Evolutionary conservation across 768 basidiomycete genomes (phyloP), one percentile per base, ranked within the genome.

Genomic region (Rhodotorula kratochvilovae): DNA sequence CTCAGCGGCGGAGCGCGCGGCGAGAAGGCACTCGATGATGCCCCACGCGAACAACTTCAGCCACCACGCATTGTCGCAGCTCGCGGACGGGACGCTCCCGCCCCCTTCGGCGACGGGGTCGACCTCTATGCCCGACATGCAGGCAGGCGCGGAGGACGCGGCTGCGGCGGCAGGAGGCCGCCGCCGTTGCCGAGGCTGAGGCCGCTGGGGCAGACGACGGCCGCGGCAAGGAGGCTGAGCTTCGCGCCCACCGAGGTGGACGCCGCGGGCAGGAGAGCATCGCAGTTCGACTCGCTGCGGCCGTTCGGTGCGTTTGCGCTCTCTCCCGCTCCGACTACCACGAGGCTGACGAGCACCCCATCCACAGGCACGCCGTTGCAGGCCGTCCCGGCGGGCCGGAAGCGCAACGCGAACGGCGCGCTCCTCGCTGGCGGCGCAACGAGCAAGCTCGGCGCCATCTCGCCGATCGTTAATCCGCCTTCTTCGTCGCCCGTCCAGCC

Each of bases 321-420:
- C 35, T 11, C 16, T 3, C 11, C 17, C 25, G 48, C 25, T 8
- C 11, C 23, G 11, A 5, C 7, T 5, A 23, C 23, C 25, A 11
- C 23, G 7, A 19, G 8, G 23, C 25, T 23, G 4, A 27, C 48
- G 45, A 21, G 8, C 21, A 8, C 2, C 25, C 11, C 48, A 23
- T 10, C 3, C 25, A 1, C 61, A 71, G 70, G 61, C 5, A 67
- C 70, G 1, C 70, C 66, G 3, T 21, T 59, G 1, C 58, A 59
- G 23, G 31, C 39, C 19, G 27, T 50, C 0, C 35, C 33, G 35
- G 19, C 66, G 48, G 75, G 72, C 8, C 56, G 74, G 3, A 75
- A 75, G 51, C 65, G 75, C 7, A 77, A 74, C 61, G 76, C 76
- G 12, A 76, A 76, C 57, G 77, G 77, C n/a, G 73, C 76, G 1